A percentile compares a stretch with the other conserved stretches of the same genome.
phyloP scores from a whole-genome alignment of 2,329 filamentous ascomycete species.

The Blastomyces emzantsi region DNA sequence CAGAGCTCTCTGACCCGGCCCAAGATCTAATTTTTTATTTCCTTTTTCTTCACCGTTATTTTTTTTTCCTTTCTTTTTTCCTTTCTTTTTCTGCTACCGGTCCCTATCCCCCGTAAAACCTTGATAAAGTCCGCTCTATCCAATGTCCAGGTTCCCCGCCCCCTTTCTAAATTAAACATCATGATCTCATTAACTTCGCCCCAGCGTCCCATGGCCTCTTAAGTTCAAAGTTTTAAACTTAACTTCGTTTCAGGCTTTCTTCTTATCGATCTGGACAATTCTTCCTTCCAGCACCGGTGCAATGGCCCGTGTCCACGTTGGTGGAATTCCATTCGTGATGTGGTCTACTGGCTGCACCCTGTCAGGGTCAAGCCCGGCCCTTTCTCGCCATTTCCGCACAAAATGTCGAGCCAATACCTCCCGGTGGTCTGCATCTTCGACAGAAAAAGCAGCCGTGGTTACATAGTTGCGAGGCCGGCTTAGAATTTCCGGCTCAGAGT shows the following conservation, averaged over 20 bases:
- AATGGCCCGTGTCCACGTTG: constrained; percentile 72
- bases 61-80: background rate
- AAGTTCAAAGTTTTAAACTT: background rate
- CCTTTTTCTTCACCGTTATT: background rate
- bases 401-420: constrained; percentile 59
- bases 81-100: too few relatives aligned
- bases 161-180: background rate
- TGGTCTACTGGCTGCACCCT: constrained; percentile 40
- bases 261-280: constrained; percentile 39
- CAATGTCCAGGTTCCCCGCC: background rate
- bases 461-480: constrained; percentile 32
- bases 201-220: background rate
- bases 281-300: constrained; percentile 68
- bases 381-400: constrained; percentile 62
- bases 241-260: background rate
- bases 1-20: too few relatives aligned
- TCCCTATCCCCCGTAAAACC: too few relatives aligned
- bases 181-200: background rate
- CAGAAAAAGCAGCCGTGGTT: constrained; percentile 30
- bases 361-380: constrained; percentile 52
- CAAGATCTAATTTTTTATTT: background rate
- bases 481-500: constrained; percentile 34
- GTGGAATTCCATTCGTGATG: constrained; percentile 47
- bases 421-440: constrained; percentile 46
- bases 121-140: background rate